phyloP scores from a whole-genome alignment of 2,329 filamentous ascomycete species.

The Parastagonospora avenae region DNA sequence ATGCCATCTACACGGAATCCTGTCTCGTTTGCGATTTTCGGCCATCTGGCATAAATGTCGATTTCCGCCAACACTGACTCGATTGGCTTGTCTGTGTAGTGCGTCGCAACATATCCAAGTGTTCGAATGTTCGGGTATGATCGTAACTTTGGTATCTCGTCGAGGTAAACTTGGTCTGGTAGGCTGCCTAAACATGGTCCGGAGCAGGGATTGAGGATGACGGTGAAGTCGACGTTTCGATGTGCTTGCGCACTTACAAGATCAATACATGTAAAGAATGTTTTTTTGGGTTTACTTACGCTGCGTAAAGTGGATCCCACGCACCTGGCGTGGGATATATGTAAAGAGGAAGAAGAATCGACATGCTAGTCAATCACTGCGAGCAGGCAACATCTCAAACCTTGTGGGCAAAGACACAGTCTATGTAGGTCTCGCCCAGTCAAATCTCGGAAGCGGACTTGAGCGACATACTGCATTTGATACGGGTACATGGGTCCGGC shows the following conservation, averaged over 20 bases:
- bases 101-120: slow-evolving; percentile 59
- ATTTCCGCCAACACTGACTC: slow-evolving; percentile 49
- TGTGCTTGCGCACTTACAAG: slow-evolving; percentile 34
- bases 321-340: slow-evolving; percentile 55
- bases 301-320: slow-evolving; percentile 55
- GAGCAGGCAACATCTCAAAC: not conserved
- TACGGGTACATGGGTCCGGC: slow-evolving; percentile 2
- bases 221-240: slow-evolving; percentile 56
- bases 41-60: slow-evolving; percentile 55
- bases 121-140: slow-evolving; percentile 56
- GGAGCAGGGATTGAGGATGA: slow-evolving; percentile 57
- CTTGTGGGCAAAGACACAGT: too few relatives aligned
- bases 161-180: slow-evolving; percentile 34
- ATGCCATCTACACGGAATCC: slow-evolving; percentile 55
- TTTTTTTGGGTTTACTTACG: slow-evolving; percentile 36
- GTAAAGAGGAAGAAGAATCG: slow-evolving; percentile 58
- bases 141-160: slow-evolving; percentile 50
- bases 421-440: not conserved
- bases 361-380: slow-evolving; percentile 29
- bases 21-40: slow-evolving; percentile 40
- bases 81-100: slow-evolving; percentile 49
- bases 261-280: not conserved
- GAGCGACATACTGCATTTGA: not conserved
- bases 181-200: slow-evolving; percentile 37
- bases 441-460: not conserved